Percentiles rank a stretch among this genome's conserved stretches.
These are phyloP conservation scores for Triangularia verruculosa DNA, from an alignment of 2,329 filamentous ascomycete species.

Conservation along the genomic window DNA sequence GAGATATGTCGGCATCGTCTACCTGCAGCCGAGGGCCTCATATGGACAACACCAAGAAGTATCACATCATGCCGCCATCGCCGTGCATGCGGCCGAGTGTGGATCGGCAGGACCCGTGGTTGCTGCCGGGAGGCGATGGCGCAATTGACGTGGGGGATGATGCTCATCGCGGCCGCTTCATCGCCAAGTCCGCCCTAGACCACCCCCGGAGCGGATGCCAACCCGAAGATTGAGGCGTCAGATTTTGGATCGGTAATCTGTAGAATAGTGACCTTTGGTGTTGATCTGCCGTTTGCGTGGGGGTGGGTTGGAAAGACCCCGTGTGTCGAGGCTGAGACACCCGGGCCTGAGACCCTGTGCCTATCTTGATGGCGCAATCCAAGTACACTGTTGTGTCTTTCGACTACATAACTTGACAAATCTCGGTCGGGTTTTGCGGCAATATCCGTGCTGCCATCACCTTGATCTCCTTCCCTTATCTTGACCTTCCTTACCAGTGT, in stretches of 20 bases:
- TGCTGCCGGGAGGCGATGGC: conserved; percentile 14
- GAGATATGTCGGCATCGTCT: conserved; percentile 8
- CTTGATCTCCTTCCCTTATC: background rate
- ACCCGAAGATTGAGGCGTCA: background rate
- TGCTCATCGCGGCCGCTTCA: conserved; percentile 11
- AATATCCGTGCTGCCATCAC: background rate
- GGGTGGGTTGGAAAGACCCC: background rate
- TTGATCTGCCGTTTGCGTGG: background rate
- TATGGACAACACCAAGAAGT: background rate
- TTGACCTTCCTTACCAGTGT: background rate
- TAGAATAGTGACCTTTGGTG: background rate
- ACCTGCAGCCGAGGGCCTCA: background rate
- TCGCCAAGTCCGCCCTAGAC: conserved; percentile 1
- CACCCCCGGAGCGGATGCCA: background rate
- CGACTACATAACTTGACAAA: background rate
- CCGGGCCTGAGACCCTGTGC: background rate
- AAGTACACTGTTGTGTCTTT: background rate
- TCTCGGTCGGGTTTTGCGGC: background rate
- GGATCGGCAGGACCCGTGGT: background rate
- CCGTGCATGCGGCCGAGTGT: background rate
- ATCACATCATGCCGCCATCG: background rate
- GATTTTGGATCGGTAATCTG: background rate
- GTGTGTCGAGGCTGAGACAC: background rate
- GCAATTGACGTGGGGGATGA: conserved; percentile 22
- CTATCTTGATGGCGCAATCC: conserved; percentile 21